Evolutionary conservation across 2,329 filamentous ascomycete species (phyloP).

Genomic region (Calonectria henricotiae): DNA sequence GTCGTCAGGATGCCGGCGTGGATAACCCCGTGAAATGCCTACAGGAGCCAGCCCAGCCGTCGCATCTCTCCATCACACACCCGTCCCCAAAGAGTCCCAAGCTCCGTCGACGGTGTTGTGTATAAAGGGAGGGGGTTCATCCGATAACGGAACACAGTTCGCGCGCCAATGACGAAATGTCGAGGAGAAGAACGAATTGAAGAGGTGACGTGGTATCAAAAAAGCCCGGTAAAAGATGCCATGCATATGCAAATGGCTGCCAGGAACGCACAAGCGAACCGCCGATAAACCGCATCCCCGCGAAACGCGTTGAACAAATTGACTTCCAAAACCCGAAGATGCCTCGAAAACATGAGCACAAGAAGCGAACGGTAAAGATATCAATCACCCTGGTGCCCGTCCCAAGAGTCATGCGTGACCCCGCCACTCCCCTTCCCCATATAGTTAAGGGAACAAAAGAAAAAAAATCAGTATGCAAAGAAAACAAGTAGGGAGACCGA

Average conservation of each 20-base stretch:
- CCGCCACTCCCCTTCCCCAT: slow-evolving; percentile 32
- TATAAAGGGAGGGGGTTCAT: slow-evolving; percentile 4
- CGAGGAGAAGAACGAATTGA: slow-evolving; percentile 46
- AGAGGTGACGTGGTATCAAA: slow-evolving; percentile 54
- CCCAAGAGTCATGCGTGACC: slow-evolving; percentile 43
- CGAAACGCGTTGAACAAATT: slow-evolving; percentile 45
- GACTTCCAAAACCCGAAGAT: slow-evolving; percentile 43
- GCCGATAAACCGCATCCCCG: slow-evolving; percentile 43
- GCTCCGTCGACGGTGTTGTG: slow-evolving; percentile 15
- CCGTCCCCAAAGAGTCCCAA: slow-evolving; percentile 13
- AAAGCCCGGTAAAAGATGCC: slow-evolving; percentile 52
- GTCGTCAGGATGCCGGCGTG: background rate
- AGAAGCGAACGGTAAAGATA: slow-evolving; percentile 37
- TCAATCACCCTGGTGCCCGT: slow-evolving; percentile 44
- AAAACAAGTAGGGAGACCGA: background rate
- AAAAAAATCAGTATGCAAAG: slow-evolving; percentile 25
- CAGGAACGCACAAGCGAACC: slow-evolving; percentile 46
- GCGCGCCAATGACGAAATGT: slow-evolving; percentile 36
- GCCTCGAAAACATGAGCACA: slow-evolving; percentile 41
- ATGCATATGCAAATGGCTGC: slow-evolving; percentile 45
- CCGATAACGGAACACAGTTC: slow-evolving; percentile 15
- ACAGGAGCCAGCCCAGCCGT: slow-evolving; percentile 7
- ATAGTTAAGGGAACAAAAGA: slow-evolving; percentile 31
- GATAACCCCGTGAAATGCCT: slow-evolving; percentile 16
- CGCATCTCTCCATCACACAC: slow-evolving; percentile 10